Percentiles rank a stretch among this genome's conserved stretches.
Evolutionary conservation across 2,329 filamentous ascomycete species (phyloP).

Genomic region (Hypoxylon sp.): DNA sequence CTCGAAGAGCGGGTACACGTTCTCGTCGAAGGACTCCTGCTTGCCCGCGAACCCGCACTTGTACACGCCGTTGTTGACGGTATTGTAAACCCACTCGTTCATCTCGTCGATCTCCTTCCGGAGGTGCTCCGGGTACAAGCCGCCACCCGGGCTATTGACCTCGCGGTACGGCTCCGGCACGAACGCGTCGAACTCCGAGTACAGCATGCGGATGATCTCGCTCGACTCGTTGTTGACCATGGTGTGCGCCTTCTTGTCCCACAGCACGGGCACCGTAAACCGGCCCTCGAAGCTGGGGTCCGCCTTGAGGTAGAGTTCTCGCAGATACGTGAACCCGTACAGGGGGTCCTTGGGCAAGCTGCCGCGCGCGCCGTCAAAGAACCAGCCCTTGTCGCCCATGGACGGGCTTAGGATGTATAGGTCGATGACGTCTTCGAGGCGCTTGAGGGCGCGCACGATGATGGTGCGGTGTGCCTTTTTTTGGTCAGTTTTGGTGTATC

Average conservation of each 20-base stretch:
- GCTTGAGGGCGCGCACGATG: conserved; percentile 79
- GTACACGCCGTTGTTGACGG: conserved; percentile 63
- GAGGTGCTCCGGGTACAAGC: conserved; percentile 68
- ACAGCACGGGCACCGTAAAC: conserved; percentile 80
- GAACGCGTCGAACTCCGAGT: conserved; percentile 75
- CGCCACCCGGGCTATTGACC: conserved; percentile 60
- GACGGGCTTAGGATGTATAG: conserved; percentile 77
- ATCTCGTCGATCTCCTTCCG: conserved; percentile 69
- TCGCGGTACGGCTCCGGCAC: conserved; percentile 66
- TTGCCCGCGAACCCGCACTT: conserved; percentile 73
- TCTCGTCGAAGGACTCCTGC: conserved; percentile 74
- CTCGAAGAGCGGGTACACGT: conserved; percentile 69
- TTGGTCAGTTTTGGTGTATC: conserved; percentile 8
- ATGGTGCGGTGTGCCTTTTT: conserved; percentile 75
- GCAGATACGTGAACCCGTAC: conserved; percentile 74
- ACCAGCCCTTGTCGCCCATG: conserved; percentile 70
- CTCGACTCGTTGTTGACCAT: conserved; percentile 87
- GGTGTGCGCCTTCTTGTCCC: conserved; percentile 73
- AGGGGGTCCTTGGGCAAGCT: conserved; percentile 68
- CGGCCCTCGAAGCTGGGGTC: conserved; percentile 75
- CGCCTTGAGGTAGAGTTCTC: conserved; percentile 76
- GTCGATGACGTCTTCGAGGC: conserved; percentile 75
- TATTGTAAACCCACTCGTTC: conserved; percentile 75
- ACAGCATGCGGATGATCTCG: conserved; percentile 88
- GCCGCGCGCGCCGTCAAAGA: conserved; percentile 58